These are phyloP conservation scores for Arthrobotrys entomopaga DNA, from an alignment of 2,329 filamentous ascomycete species.

Conservation along the genomic window DNA sequence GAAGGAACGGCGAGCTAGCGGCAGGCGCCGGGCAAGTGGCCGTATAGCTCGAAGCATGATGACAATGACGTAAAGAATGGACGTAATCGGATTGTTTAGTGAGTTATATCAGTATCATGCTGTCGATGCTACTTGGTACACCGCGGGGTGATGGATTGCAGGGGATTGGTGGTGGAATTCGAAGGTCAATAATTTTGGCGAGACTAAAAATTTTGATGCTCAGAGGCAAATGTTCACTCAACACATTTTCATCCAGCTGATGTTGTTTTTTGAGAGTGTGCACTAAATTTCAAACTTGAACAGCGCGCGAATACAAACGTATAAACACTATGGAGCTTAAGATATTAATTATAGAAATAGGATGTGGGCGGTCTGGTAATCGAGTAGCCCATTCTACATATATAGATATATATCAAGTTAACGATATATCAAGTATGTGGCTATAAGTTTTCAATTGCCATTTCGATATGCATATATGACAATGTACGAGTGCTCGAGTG, in stretches of 20 bases:
- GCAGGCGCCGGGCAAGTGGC: slow-evolving; percentile 43
- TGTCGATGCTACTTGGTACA: background rate
- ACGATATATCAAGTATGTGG: too few relatives aligned
- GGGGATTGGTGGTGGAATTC: background rate
- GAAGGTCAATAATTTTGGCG: background rate
- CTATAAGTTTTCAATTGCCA: too few relatives aligned
- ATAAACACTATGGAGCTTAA: too few relatives aligned
- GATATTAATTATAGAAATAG: too few relatives aligned
- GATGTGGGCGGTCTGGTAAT: too few relatives aligned
- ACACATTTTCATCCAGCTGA: background rate
- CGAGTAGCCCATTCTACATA: too few relatives aligned
- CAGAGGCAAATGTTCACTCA: background rate
- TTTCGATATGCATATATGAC: too few relatives aligned
- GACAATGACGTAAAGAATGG: background rate
- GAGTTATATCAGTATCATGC: slow-evolving; percentile 22
- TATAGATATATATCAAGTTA: too few relatives aligned
- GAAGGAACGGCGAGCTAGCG: slow-evolving; percentile 61
- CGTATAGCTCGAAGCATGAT: slow-evolving; percentile 47
- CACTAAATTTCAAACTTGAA: too few relatives aligned
- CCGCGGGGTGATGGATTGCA: background rate
- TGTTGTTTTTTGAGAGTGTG: too few relatives aligned
- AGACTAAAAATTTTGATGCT: slow-evolving; percentile 12
- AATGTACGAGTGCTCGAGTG: too few relatives aligned
- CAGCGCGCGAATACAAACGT: too few relatives aligned
- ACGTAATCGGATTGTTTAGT: background rate